phyloP scores from a whole-genome alignment of 805 yeast genomes.

The Candida maltosa region DNA sequence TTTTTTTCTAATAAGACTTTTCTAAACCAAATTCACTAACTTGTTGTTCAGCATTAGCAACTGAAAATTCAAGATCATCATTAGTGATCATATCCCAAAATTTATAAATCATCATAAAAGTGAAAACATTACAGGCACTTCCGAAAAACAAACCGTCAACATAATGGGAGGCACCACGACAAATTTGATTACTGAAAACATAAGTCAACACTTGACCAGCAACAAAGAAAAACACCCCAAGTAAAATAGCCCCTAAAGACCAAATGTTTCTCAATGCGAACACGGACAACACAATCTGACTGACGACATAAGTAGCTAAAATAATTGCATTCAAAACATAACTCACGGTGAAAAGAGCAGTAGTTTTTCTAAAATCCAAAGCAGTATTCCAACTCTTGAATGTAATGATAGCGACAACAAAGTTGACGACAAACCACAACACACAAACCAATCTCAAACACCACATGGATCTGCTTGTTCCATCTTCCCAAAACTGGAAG shows the following conservation, averaged over 20 bases:
- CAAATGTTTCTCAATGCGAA: constrained; percentile 73
- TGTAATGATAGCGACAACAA: constrained; percentile 66
- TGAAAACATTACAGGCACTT: constrained; percentile 71
- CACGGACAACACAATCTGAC: constrained; percentile 66
- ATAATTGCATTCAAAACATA: constrained; percentile 72
- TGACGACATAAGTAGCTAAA: constrained; percentile 56
- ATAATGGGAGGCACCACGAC: constrained; percentile 76
- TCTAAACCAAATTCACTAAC: constrained; percentile 28
- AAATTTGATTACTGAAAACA: constrained; percentile 62
- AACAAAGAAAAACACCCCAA: constrained; percentile 71
- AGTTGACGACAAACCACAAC: constrained; percentile 60
- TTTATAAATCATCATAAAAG: constrained; percentile 93
- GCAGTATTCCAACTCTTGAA: constrained; percentile 61
- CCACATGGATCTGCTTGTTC: constrained; percentile 64
- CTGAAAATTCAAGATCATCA: constrained; percentile 91
- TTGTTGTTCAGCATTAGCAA: constrained; percentile 44
- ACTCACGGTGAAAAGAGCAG: constrained; percentile 65
- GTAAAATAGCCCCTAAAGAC: constrained; percentile 82
- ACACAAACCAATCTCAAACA: constrained; percentile 50
- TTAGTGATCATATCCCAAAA: constrained; percentile 95
- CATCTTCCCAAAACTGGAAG: constrained; percentile 94
- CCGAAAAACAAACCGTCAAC: constrained; percentile 89
- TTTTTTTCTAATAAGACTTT: too few relatives aligned
- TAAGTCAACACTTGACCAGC: constrained; percentile 79
- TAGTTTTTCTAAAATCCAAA: constrained; percentile 51